phyloP scores from a whole-genome alignment of 148 eudicot genomes.

The Arctostaphylos glauca region DNA sequence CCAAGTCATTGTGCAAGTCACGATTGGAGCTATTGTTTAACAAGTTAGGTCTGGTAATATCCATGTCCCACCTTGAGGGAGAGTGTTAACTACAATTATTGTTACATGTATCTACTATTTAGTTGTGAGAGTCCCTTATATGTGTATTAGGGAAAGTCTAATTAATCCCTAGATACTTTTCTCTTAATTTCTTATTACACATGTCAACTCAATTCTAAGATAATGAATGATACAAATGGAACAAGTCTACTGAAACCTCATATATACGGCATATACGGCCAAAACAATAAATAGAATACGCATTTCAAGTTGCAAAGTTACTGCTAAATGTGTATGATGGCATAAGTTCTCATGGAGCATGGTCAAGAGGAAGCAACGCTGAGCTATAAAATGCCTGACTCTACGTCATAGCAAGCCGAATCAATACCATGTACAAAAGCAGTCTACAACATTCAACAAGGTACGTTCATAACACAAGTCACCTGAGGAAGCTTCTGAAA shows the following conservation, averaged over 20 bases:
- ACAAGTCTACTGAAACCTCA: background rate
- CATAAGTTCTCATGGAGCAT: background rate
- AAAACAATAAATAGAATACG: background rate
- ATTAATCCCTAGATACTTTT: no score
- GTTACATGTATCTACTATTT: no score
- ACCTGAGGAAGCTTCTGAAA: background rate
- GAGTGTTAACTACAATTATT: no score
- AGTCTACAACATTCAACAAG: background rate
- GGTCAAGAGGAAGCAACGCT: constrained; percentile 11
- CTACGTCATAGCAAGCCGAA: background rate
- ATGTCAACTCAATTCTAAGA: background rate
- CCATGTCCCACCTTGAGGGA: no score
- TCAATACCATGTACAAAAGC: background rate
- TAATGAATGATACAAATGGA: background rate
- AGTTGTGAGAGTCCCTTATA: no score
- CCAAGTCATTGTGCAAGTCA: no score
- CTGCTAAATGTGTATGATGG: background rate
- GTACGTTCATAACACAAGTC: background rate
- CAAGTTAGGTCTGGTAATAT: no score
- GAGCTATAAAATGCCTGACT: constrained; percentile 3
- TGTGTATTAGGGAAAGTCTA: no score
- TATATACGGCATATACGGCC: background rate
- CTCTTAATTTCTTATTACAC: no score
- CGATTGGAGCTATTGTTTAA: no score
- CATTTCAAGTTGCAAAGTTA: background rate